Conservation (phyloP, 2,329 filamentous ascomycete genomes). For the Aspergillus tamarii region DNA sequence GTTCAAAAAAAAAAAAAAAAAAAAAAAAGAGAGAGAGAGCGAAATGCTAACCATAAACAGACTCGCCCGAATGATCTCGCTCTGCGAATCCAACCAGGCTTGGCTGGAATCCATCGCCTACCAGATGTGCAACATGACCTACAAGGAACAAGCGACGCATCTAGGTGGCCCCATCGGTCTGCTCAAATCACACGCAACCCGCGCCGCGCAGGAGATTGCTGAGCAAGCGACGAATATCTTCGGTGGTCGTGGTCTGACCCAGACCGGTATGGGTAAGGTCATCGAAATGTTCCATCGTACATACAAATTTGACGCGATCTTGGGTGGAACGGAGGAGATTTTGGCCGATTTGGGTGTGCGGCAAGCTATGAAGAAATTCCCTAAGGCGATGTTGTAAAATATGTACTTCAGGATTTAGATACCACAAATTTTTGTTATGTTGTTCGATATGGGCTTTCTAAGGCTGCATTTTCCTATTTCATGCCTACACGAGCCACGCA, state of each 20-base stretch:
- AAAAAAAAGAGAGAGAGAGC: too few species aligned
- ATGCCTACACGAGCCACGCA: too few species aligned
- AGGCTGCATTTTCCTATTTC: too few species aligned
- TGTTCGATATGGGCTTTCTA: neutral
- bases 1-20: too few species aligned
- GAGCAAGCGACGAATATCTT: conserved; percentile 86
- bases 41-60: conserved; percentile 37
- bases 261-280: conserved; percentile 78
- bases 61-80: conserved; percentile 83
- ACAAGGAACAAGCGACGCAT: conserved; percentile 72
- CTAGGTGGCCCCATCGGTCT: conserved; percentile 81
- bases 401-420: neutral
- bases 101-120: conserved; percentile 85
- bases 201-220: conserved; percentile 78
- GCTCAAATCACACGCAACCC: conserved; percentile 77
- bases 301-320: conserved; percentile 78
- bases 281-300: conserved; percentile 84
- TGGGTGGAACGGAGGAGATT: conserved; percentile 83
- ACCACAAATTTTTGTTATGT: neutral
- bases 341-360: conserved; percentile 78
- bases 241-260: conserved; percentile 78
- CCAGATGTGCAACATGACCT: conserved; percentile 86
- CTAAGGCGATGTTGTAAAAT: conserved; percentile 75
- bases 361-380: conserved; percentile 82
- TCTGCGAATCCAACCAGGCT: conserved; percentile 78